Evolutionary conservation across 768 basidiomycete species (phyloP), one percentile per base, ranked within the genome.

Genomic region (Hemileccinum impolitum): DNA sequence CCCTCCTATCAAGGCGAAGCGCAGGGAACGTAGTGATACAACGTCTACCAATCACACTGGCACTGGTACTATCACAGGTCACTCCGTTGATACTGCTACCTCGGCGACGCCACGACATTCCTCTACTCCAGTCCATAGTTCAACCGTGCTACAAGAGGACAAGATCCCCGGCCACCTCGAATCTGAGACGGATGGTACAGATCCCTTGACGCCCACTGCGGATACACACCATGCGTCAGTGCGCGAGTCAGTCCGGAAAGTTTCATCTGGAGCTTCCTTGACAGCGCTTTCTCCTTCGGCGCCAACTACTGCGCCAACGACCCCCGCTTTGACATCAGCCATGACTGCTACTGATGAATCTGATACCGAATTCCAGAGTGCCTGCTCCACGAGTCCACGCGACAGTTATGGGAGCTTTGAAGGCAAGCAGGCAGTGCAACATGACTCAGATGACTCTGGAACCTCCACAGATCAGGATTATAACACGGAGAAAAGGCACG

Each of bases 351-450:
- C 85, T 8, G 87, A 89, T 50, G 87, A 88, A 56, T 88, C 87
- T 18, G 87, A 90, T 58, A 85, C 85, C 23, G 90, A 92, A 59
- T 92, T 91, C 65, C 88, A 90, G 69, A 91, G 89, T 54, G 90
- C 90, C 30, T 90, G 87, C 66, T 90, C 87, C 5, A 70, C 79
- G 3, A 88, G 86, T 59, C 86, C 87, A 12, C 79, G 85, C 1
- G 78, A 71, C 39, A 87, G 85, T 61, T 82, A 80, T 54, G 78
- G 75, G 36, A 79, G 78, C 59, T 74, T 67, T 45, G 66, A 69
- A 28, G 57, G 54, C 47, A 67, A 57, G 39, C 61, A 58, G 42
- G 59, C 41, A 18, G 37, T 36, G 21, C 56, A 58, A 39, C 58
- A 50, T 17, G 58, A 61, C 47, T 66, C 70, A 15, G 60, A 71